phyloP scores from a whole-genome alignment of 169 alveolate genomes.

The Plasmodium gaboni region DNA sequence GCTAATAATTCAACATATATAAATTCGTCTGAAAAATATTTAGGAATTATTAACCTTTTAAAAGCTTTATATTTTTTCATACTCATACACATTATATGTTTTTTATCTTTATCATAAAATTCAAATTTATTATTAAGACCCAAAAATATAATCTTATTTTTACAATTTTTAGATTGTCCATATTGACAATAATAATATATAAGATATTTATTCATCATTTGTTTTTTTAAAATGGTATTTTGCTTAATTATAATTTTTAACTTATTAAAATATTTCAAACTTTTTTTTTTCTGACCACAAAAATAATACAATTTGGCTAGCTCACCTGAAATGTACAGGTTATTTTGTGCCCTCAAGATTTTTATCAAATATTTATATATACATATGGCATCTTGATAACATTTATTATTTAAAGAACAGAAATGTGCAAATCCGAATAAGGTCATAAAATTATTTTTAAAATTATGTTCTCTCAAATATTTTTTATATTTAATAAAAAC shows the following conservation, averaged over 20 bases:
- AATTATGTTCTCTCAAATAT: conserved; percentile 23
- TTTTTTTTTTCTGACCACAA: conserved; percentile 17
- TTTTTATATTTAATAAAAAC: conserved; percentile 13
- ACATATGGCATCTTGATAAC: conserved; percentile 30
- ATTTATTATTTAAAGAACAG: conserved; percentile 31
- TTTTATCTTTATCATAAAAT: neutral
- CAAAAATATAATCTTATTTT: no score
- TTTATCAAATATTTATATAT: conserved; percentile 20
- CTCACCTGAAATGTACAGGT: conserved; percentile 36
- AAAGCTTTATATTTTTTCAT: conserved; percentile 19
- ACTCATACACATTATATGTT: conserved; percentile 3
- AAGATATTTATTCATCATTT: conserved; percentile 2
- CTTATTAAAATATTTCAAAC: conserved; percentile 40
- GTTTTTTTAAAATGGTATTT: conserved; percentile 21
- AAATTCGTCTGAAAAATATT: conserved; percentile 29
- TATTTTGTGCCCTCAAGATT: neutral
- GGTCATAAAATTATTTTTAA: conserved; percentile 43
- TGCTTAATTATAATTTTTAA: conserved; percentile 9
- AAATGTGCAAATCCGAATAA: conserved; percentile 67
- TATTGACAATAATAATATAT: conserved; percentile 6
- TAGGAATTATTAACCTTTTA: conserved; percentile 25
- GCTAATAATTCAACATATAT: conserved; percentile 40
- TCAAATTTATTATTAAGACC: neutral
- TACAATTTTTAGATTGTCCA: no score
- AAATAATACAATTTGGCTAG: conserved; percentile 64